A percentile compares a stretch with the other conserved stretches of the same genome.
Evolutionary conservation across 2,329 filamentous ascomycete genomes (phyloP).

Genomic region (Knufia fluminis): DNA sequence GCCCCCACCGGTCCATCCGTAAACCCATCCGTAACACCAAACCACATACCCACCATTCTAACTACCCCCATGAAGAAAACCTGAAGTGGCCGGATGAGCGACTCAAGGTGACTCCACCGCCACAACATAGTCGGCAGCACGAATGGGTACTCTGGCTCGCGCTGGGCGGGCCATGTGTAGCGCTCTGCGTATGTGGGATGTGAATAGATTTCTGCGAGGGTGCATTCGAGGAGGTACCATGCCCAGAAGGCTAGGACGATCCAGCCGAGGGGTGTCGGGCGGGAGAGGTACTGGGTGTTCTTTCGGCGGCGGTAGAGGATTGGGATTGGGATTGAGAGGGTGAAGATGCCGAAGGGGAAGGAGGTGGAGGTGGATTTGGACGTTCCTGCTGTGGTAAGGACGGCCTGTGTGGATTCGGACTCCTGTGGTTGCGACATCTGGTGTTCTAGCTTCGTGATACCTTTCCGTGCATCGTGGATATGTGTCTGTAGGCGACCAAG

Average conservation of each 20-base stretch:
- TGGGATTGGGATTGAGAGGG: conserved; percentile 5
- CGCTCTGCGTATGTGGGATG: conserved; percentile 39
- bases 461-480: conserved; percentile 34
- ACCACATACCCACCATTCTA: conserved; percentile 15
- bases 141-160: conserved; percentile 45
- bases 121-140: conserved; percentile 48
- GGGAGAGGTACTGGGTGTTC: conserved; percentile 25
- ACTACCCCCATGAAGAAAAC: conserved; percentile 14
- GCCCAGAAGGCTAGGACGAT: conserved; percentile 32
- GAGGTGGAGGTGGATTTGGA: conserved; percentile 24
- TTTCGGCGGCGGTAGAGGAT: conserved; percentile 21
- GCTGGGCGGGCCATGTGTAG: conserved; percentile 42
- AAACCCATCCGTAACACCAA: conserved; percentile 36
- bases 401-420: background rate
- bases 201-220: conserved; percentile 44
- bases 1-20: conserved; percentile 26
- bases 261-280: conserved; percentile 32
- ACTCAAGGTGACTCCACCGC: conserved; percentile 29
- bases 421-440: conserved; percentile 25
- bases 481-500: conserved; percentile 32
- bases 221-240: conserved; percentile 43
- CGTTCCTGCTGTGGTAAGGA: background rate
- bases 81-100: conserved; percentile 5
- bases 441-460: conserved; percentile 31
- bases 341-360: conserved; percentile 27